Percentiles rank a stretch among this genome's conserved stretches.
Evolutionary conservation across 2,329 filamentous ascomycete genomes (phyloP).

Genomic region (Drechmeria coniospora): DNA sequence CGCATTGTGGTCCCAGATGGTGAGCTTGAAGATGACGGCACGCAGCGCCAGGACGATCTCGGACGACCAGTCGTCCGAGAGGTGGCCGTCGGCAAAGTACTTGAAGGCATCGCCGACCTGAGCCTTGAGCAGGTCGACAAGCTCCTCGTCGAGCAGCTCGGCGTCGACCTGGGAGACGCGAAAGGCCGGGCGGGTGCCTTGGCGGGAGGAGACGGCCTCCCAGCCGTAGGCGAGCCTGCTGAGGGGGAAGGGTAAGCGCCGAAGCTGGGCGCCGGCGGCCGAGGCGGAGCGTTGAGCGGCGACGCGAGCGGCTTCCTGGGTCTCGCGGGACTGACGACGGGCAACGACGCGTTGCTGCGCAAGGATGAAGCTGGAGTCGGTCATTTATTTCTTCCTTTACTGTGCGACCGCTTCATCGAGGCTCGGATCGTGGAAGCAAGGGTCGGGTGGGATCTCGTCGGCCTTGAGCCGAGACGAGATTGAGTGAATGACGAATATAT

Average conservation of each 20-base stretch:
- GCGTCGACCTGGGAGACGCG: slow-evolving; percentile 93
- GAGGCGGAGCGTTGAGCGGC: slow-evolving; percentile 34
- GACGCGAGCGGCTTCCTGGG: slow-evolving; percentile 42
- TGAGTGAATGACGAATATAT: no score
- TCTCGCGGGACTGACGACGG: slow-evolving; percentile 62
- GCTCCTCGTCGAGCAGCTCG: slow-evolving; percentile 84
- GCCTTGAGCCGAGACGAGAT: no score
- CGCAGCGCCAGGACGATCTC: slow-evolving; percentile 71
- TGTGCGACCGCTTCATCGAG: no score
- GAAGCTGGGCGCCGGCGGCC: slow-evolving; percentile 36
- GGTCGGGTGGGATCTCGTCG: no score
- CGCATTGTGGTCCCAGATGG: slow-evolving; percentile 91
- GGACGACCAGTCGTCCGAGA: slow-evolving; percentile 73
- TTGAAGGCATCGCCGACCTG: slow-evolving; percentile 82
- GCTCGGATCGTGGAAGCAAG: no score
- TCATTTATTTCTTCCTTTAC: no score
- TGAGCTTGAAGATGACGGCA: slow-evolving; percentile 78
- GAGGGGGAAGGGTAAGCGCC: slow-evolving; percentile 47
- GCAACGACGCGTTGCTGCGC: slow-evolving; percentile 77
- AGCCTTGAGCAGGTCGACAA: slow-evolving; percentile 67
- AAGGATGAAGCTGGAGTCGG: slow-evolving; percentile 59
- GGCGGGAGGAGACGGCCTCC: slow-evolving; percentile 56
- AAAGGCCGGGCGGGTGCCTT: slow-evolving; percentile 73
- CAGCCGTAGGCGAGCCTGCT: slow-evolving; percentile 45
- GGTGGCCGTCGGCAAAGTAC: slow-evolving; percentile 59